Conservation (phyloP, 257 asterid genomes). For the Gentiana macrophylla region DNA sequence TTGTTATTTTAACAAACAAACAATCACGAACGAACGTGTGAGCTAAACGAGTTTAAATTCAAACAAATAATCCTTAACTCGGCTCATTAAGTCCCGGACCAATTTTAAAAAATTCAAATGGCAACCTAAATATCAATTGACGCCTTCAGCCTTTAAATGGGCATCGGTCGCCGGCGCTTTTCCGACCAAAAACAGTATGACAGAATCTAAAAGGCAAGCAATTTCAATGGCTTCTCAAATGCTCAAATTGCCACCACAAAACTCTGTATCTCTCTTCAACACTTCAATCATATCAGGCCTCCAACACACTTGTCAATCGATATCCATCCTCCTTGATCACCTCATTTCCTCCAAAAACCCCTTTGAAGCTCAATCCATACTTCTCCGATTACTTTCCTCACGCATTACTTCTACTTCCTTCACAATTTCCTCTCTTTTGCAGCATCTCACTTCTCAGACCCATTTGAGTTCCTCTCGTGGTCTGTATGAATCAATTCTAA, state of each 20-base stretch:
- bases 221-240: constrained; percentile 35
- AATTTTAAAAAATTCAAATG: no score
- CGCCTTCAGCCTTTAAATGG: no score
- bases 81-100: no score
- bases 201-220: constrained; percentile 13
- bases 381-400: constrained; percentile 41
- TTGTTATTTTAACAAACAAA: no score
- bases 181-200: constrained; percentile 15
- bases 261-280: constrained; percentile 44
- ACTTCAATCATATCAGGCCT: constrained; percentile 25
- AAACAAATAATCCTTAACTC: no score
- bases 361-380: constrained; percentile 40
- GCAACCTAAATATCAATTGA: no score
- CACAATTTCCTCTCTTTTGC: constrained; percentile 39
- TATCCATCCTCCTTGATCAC: constrained; percentile 34
- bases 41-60: no score
- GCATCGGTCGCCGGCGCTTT: no score
- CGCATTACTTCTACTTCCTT: constrained; percentile 34
- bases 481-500: constrained; percentile 43
- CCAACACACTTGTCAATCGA: constrained; percentile 43
- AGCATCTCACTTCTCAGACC: constrained; percentile 23
- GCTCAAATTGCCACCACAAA: constrained; percentile 52
- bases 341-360: constrained; percentile 35
- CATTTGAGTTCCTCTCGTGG: constrained; percentile 14
- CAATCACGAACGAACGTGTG: no score